Evolutionary conservation across 1,284 basidiomycete genomes (phyloP).

Genomic region (Ceratobasidium sp.): DNA sequence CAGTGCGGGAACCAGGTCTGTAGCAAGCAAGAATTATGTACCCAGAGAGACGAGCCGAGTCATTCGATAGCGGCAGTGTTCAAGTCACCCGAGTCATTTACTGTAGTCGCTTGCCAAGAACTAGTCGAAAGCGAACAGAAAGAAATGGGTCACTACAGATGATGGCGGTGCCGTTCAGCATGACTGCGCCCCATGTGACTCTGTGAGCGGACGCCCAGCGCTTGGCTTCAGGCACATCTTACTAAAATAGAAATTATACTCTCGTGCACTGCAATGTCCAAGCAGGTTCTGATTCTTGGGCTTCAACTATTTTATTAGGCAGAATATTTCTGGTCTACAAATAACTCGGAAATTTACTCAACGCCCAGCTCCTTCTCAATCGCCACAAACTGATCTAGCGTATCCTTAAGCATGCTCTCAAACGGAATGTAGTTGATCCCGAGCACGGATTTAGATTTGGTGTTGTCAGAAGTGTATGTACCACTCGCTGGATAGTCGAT

Average conservation of each 20-base stretch:
- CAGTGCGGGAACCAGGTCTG: not conserved
- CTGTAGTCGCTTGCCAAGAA: not conserved
- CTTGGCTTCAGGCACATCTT: not conserved
- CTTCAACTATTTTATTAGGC: too few relatives aligned
- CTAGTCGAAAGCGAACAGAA: too few relatives aligned
- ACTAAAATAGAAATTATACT: too few relatives aligned
- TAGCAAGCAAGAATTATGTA: not conserved
- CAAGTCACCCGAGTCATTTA: not conserved
- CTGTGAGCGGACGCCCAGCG: not conserved
- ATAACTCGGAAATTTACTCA: too few relatives aligned
- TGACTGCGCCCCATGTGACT: too few relatives aligned
- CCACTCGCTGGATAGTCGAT: constrained; percentile 36
- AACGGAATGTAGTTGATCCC: constrained; percentile 46
- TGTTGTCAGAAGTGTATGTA: constrained; percentile 45
- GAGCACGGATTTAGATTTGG: constrained; percentile 43
- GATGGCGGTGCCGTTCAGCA: too few relatives aligned
- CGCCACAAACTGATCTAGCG: constrained; percentile 40
- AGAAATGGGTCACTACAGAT: too few relatives aligned
- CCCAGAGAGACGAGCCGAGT: not conserved
- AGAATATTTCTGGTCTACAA: too few relatives aligned
- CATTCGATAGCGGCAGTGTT: not conserved
- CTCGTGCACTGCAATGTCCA: too few relatives aligned
- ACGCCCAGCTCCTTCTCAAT: constrained; percentile 39
- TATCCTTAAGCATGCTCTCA: constrained; percentile 45
- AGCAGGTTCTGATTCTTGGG: too few relatives aligned